These are phyloP conservation scores for Brassica rapa DNA, from an alignment of 345 rosid species.

Conservation along the genomic window DNA sequence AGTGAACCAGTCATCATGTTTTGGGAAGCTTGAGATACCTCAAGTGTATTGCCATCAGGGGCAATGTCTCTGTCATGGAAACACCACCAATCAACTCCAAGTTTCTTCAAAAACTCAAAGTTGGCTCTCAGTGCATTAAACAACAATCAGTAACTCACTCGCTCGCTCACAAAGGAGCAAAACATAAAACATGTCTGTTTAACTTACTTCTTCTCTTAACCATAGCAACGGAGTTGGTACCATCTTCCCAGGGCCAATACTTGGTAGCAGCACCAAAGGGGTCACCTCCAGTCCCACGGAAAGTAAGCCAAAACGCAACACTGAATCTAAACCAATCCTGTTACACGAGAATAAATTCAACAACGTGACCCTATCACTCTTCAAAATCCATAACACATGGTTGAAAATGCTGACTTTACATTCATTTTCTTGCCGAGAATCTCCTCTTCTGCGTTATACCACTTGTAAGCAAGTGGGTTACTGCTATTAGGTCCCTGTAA, in stretches of 20 bases:
- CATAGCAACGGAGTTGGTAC: slow-evolving; percentile 83
- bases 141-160: slow-evolving; percentile 12
- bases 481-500: slow-evolving; percentile 77
- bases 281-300: slow-evolving; percentile 83
- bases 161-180: neutral
- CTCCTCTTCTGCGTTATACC: slow-evolving; percentile 87
- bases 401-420: slow-evolving; percentile 37
- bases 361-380: neutral
- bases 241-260: slow-evolving; percentile 98
- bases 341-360: neutral
- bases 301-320: slow-evolving; percentile 98
- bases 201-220: slow-evolving; percentile 96
- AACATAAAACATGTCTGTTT: neutral
- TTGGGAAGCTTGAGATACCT: slow-evolving; percentile 43
- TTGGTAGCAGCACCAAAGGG: slow-evolving; percentile 89
- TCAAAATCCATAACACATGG: neutral
- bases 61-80: slow-evolving; percentile 98
- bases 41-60: slow-evolving; percentile 72
- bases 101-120: slow-evolving; percentile 87
- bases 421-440: slow-evolving; percentile 97
- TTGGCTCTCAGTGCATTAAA: slow-evolving; percentile 81
- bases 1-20: neutral
- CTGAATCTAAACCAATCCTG: slow-evolving; percentile 98
- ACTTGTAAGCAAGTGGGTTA: slow-evolving; percentile 75
- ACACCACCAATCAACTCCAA: slow-evolving; percentile 95